phyloP scores from a whole-genome alignment of 768 basidiomycete genomes.

The Omphalotus guepiniiformis region DNA sequence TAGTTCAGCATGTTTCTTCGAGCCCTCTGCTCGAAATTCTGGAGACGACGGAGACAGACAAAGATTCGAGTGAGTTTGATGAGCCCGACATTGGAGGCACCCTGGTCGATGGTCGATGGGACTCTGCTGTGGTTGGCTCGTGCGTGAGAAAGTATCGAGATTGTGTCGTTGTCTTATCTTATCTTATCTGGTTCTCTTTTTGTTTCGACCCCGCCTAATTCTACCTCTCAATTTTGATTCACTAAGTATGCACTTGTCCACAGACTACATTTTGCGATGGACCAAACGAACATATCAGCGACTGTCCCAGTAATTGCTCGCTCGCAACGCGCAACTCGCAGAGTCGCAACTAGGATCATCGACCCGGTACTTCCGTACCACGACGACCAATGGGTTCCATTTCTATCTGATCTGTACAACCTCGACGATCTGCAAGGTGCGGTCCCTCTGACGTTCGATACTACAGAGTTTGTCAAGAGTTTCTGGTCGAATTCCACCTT shows the following conservation, averaged over 20 bases:
- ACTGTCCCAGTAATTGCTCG: no score
- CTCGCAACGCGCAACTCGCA: no score
- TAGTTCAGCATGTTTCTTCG: constrained; percentile 11
- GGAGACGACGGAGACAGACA: constrained; percentile 48
- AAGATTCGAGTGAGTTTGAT: constrained; percentile 57
- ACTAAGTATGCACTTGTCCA: no score
- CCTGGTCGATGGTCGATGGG: constrained; percentile 15
- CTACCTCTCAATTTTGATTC: no score
- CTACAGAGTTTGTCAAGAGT: neutral
- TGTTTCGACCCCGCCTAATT: no score
- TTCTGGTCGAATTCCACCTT: neutral
- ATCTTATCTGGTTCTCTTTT: constrained; percentile 36
- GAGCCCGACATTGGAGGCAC: constrained; percentile 48
- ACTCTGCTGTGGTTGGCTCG: constrained; percentile 27
- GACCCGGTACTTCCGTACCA: no score
- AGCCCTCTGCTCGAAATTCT: constrained; percentile 12
- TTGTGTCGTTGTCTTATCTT: constrained; percentile 20
- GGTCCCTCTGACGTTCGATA: constrained; percentile 1
- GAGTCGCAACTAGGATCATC: no score
- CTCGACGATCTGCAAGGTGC: neutral
- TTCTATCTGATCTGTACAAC: neutral
- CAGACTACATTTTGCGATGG: no score
- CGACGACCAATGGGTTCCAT: constrained; percentile 4
- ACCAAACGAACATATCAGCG: constrained; percentile 6
- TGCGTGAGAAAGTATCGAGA: constrained; percentile 33